A percentile compares a stretch with the other conserved stretches of the same genome.
Conservation (phyloP, 768 basidiomycete species). For the Leccinum boreale region DNA sequence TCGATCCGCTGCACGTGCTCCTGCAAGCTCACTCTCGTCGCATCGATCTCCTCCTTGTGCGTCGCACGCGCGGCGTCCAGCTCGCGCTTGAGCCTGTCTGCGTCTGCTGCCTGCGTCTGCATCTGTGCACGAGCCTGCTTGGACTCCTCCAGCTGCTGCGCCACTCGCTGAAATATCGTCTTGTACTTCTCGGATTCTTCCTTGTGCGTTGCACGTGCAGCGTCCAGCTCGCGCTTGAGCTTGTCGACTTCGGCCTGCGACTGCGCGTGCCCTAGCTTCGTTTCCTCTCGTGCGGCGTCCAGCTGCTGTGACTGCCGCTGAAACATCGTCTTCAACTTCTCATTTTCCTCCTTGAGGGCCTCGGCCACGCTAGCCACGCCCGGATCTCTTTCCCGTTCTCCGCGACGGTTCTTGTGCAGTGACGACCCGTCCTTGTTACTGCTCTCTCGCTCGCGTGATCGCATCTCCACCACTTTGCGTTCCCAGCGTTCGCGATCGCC, state of each 20-base stretch:
- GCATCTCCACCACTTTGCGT: slow-evolving; percentile 18
- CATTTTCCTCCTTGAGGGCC: slow-evolving; percentile 23
- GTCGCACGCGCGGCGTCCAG: neutral
- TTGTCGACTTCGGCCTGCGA: slow-evolving; percentile 10
- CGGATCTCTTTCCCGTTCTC: slow-evolving; percentile 13
- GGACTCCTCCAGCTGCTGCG: slow-evolving; percentile 15
- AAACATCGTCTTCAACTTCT: slow-evolving; percentile 20
- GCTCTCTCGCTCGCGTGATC: slow-evolving; percentile 13
- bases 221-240: slow-evolving; percentile 13
- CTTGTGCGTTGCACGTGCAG: slow-evolving; percentile 1
- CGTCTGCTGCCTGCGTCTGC: slow-evolving; percentile 8
- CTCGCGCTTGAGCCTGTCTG: slow-evolving; percentile 15
- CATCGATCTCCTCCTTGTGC: slow-evolving; percentile 15
- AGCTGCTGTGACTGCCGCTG: slow-evolving; percentile 17
- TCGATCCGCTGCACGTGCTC: slow-evolving; percentile 20
- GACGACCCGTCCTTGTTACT: slow-evolving; percentile 9
- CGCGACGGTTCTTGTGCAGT: slow-evolving; percentile 13
- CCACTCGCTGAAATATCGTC: slow-evolving; percentile 15
- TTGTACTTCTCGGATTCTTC: slow-evolving; percentile 25
- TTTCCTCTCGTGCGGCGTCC: slow-evolving; percentile 6
- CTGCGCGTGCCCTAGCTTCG: slow-evolving; percentile 9
- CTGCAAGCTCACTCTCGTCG: slow-evolving; percentile 15
- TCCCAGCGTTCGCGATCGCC: slow-evolving; percentile 21
- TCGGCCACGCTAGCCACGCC: neutral
- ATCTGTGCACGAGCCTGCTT: slow-evolving; percentile 5